Evolutionary conservation across 805 yeast genomes (phyloP), one percentile per base, ranked within the genome.

Genomic region (Geotrichum ghanense): DNA sequence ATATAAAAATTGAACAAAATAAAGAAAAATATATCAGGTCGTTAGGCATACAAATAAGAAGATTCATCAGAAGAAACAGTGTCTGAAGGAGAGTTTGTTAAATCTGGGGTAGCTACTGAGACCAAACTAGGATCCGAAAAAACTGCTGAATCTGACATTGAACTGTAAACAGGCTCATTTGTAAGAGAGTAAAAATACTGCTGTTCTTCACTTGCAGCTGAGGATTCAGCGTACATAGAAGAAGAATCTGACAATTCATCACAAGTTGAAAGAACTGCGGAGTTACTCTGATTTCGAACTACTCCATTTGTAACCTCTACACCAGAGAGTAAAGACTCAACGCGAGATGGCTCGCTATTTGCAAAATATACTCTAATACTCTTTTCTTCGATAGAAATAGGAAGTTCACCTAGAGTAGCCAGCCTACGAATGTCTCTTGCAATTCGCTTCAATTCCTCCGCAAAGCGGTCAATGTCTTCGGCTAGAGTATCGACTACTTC

Each of bases 281-380:
- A 22, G 21, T 21, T 22, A n/a, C 17, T 21, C 14, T 39, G 42
- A 45, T 58, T 62, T 10, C 52, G 49, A 17, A 82, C 77, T 21
- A 71, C 62, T 1, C 88, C 89, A 9, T 73, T 69, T 1, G 73
- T 59, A 4, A 83, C 75, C 21, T 76, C 82, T 50, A 75, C 68
- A 41, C 83, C 92, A 35, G 69, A 58, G 49, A 83, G 62, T 49
- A 83, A 62, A 19, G 52, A 50, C 54, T 79, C 81, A 54, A 83
- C 74, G 53, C 77, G 77, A 3, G 60, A 66, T 4, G 71, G 63
- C 50, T 82, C 86, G 49, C 82, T 72, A 58, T 82, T 83, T 26
- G 90, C 87, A 65, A 86, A 84, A 58, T 75, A 81, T 12, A 81
- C 75, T 52, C 81, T 66, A 45, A 78, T 55, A 24, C 64, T 57